Evolutionary conservation across 352 stramenopile species (phyloP).

Genomic region (Globisporangium nunn): DNA sequence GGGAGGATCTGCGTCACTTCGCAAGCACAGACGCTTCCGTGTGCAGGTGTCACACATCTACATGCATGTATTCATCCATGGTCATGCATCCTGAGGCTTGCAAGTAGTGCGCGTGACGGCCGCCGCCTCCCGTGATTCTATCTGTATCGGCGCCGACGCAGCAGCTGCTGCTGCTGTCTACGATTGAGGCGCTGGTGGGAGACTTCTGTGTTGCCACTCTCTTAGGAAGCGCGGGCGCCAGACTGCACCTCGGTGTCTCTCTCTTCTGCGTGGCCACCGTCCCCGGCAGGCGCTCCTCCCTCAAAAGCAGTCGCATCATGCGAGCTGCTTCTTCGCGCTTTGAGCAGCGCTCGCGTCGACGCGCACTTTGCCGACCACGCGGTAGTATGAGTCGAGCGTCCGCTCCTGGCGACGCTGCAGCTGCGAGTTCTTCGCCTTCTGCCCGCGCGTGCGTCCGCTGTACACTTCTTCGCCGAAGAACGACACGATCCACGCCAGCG

Average conservation of each 20-base stretch:
- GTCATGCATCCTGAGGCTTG: neutral
- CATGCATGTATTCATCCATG: neutral
- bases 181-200: too few species aligned
- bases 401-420: constrained; percentile 35
- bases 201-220: too few species aligned
- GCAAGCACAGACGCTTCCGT: neutral
- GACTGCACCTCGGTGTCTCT: neutral
- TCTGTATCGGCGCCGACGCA: too few species aligned
- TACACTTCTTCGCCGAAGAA: constrained; percentile 65
- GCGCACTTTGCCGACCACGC: constrained; percentile 51
- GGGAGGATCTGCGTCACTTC: too few species aligned
- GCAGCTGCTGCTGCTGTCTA: too few species aligned
- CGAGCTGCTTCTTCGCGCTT: constrained; percentile 8
- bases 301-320: neutral
- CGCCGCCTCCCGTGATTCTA: neutral
- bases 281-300: too few species aligned
- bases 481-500: constrained; percentile 63
- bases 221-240: neutral
- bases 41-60: neutral
- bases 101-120: neutral
- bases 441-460: constrained; percentile 58
- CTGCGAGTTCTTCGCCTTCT: constrained; percentile 37
- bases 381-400: constrained; percentile 73
- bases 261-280: neutral
- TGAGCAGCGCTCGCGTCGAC: constrained; percentile 12